Evolutionary conservation across 257 asterid species (phyloP).

Genomic region (Nicotiana benthamiana): DNA sequence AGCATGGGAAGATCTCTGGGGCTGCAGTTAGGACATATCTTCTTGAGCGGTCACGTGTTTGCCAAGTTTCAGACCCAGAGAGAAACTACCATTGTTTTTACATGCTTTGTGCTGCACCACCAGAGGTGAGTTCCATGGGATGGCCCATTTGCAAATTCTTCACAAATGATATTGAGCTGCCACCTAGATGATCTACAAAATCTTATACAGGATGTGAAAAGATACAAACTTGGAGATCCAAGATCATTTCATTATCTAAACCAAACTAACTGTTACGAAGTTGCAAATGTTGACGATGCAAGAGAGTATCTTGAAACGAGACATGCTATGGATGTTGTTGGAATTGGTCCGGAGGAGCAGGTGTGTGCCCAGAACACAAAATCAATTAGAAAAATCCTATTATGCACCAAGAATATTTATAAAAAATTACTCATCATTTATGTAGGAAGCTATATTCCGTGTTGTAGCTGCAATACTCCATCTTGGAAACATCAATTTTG

Average conservation of each 20-base stretch:
- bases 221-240: constrained; percentile 76
- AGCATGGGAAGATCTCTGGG: constrained; percentile 86
- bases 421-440: constrained; percentile 1
- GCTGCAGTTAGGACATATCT: constrained; percentile 95
- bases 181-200: constrained; percentile 15
- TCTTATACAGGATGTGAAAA: constrained; percentile 57
- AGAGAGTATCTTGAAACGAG: constrained; percentile 85
- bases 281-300: constrained; percentile 81
- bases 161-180: background rate
- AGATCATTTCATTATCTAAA: constrained; percentile 75
- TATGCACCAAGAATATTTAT: background rate
- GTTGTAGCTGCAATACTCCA: constrained; percentile 96
- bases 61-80: constrained; percentile 94
- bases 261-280: constrained; percentile 77
- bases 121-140: constrained; percentile 57
- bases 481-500: constrained; percentile 72
- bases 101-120: constrained; percentile 96
- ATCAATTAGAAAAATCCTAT: background rate
- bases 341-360: constrained; percentile 92
- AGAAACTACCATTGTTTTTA: constrained; percentile 94
- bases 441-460: constrained; percentile 85
- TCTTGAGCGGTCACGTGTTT: constrained; percentile 91
- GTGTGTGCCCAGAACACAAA: constrained; percentile 19
- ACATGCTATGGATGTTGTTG: constrained; percentile 96
- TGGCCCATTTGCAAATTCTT: background rate